Evolutionary conservation across 495 filamentous ascomycete genomes (phyloP).

Genomic region (Trichoderma virens): DNA sequence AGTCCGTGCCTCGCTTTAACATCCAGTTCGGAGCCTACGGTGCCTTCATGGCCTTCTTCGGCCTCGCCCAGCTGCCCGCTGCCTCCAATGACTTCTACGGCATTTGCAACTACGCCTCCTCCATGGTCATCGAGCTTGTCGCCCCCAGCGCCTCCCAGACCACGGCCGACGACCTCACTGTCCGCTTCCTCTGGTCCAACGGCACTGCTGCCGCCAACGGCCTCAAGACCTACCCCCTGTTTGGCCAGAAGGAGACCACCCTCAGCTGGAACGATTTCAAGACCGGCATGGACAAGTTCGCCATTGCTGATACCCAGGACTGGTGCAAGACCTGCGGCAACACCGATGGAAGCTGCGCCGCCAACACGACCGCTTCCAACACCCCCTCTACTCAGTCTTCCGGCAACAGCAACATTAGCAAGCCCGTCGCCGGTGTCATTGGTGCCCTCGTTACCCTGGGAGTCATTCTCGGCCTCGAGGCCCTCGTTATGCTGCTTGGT

Average conservation of each 20-base stretch:
- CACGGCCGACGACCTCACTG: slow-evolving; percentile 44
- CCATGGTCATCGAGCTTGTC: slow-evolving; percentile 69
- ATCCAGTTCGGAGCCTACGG: slow-evolving; percentile 66
- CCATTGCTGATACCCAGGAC: slow-evolving; percentile 47
- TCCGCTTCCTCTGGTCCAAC: slow-evolving; percentile 73
- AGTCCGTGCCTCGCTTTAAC: slow-evolving; percentile 33
- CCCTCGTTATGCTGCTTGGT: slow-evolving; percentile 28
- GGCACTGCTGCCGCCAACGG: slow-evolving; percentile 49
- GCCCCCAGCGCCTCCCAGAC: slow-evolving; percentile 43
- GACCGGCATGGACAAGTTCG: slow-evolving; percentile 49
- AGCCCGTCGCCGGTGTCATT: slow-evolving; percentile 47
- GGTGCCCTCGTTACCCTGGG: slow-evolving; percentile 41
- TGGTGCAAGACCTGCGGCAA: slow-evolving; percentile 71
- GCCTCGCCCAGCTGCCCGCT: slow-evolving; percentile 51
- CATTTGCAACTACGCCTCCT: slow-evolving; percentile 56
- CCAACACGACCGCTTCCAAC: slow-evolving; percentile 19
- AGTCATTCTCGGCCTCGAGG: slow-evolving; percentile 35
- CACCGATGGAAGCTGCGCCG: slow-evolving; percentile 50
- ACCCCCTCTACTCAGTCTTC: slow-evolving; percentile 10
- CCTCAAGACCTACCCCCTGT: slow-evolving; percentile 56
- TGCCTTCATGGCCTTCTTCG: slow-evolving; percentile 68
- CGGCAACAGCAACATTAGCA: slow-evolving; percentile 24
- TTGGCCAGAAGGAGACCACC: slow-evolving; percentile 45
- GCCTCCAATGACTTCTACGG: slow-evolving; percentile 57
- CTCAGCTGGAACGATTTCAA: slow-evolving; percentile 59